Evolutionary conservation across 163 green algal species (phyloP).

Genomic region (Botryococcus braunii): DNA sequence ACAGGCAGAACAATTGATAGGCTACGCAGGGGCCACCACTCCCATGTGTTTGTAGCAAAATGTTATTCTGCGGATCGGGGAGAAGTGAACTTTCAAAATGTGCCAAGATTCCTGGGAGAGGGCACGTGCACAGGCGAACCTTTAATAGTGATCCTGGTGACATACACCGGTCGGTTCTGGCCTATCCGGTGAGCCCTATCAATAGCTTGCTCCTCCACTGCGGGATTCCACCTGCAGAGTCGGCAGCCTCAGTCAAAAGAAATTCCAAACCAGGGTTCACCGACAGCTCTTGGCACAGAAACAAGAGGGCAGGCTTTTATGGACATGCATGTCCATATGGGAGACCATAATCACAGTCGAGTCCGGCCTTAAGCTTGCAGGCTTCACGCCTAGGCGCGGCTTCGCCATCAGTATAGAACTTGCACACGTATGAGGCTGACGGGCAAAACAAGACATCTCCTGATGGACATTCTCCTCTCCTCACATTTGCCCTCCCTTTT

Average conservation of each 20-base stretch:
- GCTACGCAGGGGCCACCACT: not conserved
- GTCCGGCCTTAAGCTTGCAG: too few species aligned
- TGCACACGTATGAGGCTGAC: too few species aligned
- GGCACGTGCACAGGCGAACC: constrained; percentile 3
- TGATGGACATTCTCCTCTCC: too few species aligned
- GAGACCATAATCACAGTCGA: too few species aligned
- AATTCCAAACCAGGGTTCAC: not conserved
- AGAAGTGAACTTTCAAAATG: not conserved
- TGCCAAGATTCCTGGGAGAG: not conserved
- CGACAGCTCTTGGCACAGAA: constrained; percentile 1
- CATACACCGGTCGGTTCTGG: constrained; percentile 48
- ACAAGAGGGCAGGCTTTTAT: constrained; percentile 81
- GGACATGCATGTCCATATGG: too few species aligned
- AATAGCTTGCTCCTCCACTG: constrained; percentile 72
- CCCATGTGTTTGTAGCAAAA: not conserved
- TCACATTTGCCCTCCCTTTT: too few species aligned
- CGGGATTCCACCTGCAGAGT: constrained; percentile 24
- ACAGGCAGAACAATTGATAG: not conserved
- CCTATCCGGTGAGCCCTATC: constrained; percentile 86
- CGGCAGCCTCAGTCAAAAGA: not conserved
- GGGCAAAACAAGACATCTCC: too few species aligned
- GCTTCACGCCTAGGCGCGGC: too few species aligned
- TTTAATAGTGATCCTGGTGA: constrained; percentile 63
- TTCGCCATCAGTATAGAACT: too few species aligned
- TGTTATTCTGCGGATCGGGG: not conserved